These are phyloP conservation scores for Tuber brumale DNA, from an alignment of 495 filamentous ascomycete genomes.

Conservation along the genomic window DNA sequence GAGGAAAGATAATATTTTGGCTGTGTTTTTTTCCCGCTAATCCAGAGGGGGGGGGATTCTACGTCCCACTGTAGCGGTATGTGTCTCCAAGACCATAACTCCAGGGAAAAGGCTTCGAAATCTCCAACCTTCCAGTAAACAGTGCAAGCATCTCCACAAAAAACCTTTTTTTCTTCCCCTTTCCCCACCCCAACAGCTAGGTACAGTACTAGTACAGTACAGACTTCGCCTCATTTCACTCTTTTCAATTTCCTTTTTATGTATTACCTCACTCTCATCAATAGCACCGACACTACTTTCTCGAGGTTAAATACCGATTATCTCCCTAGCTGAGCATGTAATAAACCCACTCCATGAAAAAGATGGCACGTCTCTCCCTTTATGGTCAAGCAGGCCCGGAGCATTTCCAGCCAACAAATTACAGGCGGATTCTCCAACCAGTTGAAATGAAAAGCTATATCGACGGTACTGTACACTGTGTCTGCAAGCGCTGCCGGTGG, in stretches of 20 bases:
- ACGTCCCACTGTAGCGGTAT: too few relatives aligned
- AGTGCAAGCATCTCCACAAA: background rate
- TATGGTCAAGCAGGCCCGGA: conserved; percentile 40
- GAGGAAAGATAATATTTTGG: too few relatives aligned
- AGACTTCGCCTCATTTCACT: conserved; percentile 10
- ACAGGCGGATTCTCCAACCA: conserved; percentile 50
- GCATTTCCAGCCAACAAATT: conserved; percentile 45
- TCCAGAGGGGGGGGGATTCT: too few relatives aligned
- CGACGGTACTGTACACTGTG: conserved; percentile 61
- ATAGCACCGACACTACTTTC: conserved; percentile 2
- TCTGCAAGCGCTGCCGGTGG: conserved; percentile 51
- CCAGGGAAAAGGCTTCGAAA: background rate
- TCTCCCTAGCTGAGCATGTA: conserved; percentile 14
- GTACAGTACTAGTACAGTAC: too few relatives aligned
- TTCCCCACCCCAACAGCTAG: background rate
- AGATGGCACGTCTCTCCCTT: conserved; percentile 44
- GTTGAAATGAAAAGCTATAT: conserved; percentile 56
- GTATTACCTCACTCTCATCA: background rate
- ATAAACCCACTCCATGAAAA: conserved; percentile 45
- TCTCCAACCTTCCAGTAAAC: background rate
- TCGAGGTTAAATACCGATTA: background rate
- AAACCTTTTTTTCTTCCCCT: too few relatives aligned
- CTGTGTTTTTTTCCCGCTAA: too few relatives aligned
- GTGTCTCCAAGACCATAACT: background rate
- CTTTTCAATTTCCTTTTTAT: conserved; percentile 16